Base-by-base conservation (phyloP, 2,329 filamentous ascomycete species). In the Neocatenulostroma microsporum region DNA sequence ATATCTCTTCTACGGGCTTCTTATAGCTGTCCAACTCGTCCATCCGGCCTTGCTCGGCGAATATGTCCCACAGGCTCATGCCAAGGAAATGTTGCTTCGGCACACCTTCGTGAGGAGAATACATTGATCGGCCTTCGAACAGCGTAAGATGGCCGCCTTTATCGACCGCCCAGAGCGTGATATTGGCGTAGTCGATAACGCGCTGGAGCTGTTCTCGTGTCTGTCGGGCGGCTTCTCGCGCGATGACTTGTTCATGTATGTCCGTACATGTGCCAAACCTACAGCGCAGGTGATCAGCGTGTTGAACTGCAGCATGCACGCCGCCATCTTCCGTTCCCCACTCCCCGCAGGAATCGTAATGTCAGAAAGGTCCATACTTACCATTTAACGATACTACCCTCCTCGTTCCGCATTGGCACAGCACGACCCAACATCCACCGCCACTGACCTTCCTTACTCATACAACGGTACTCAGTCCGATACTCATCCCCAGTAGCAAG, bases 251-350 rank as follows among this genome's bases (percentile, higher is more conserved):
- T 43, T 87, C 82, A 51, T 88, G 79, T 13, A 87, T 82, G 45
- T 89, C 83, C 10, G 83, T 87, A 50, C 80, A 86, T 1, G 82
- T 86, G 12, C 82, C n/a, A n/a, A n/a, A n/a, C n/a, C n/a, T n/a
- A n/a, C n/a, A n/a, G n/a, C n/a, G n/a, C n/a, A n/a, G n/a, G n/a
- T n/a, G n/a, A n/a, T n/a, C n/a, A n/a, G n/a, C n/a, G n/a, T n/a
- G n/a, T n/a, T n/a, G n/a, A n/a, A n/a, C n/a, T n/a, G n/a, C n/a
- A n/a, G n/a, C n/a, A n/a, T n/a, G n/a, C n/a, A n/a, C n/a, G n/a
- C n/a, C n/a, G n/a, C n/a, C n/a, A n/a, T n/a, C n/a, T n/a, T n/a
- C n/a, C n/a, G n/a, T n/a, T n/a, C n/a, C n/a, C n/a, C n/a, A n/a
- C n/a, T n/a, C n/a, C n/a, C n/a, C n/a, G n/a, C n/a, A n/a, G n/a